Evolutionary conservation across 352 stramenopile genomes (phyloP), one percentile per base, ranked within the genome.

Genomic region (Peronospora destructor): DNA sequence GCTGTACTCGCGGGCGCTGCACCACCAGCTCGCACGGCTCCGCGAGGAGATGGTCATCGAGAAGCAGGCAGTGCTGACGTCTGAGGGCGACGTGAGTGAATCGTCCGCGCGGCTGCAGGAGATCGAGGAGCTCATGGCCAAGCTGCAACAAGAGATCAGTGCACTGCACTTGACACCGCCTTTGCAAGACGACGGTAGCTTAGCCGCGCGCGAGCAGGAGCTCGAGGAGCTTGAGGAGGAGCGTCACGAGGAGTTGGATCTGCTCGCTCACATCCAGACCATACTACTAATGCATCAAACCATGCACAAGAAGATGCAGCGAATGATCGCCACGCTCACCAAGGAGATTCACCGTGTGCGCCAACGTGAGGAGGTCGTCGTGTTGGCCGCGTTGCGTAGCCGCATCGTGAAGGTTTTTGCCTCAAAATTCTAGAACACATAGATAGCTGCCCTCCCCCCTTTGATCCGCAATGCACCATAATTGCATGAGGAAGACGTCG

Each of bases 61-160:
- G 13, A 59, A 69, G 26, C 40, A 56, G 28, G 71, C 73, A 13
- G 56, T 87, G 50, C 47, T 48, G 34, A 66, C 59, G 44, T 77
- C 76, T 44, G 64, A 72, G 36, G 64, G 68, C 32, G 76, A 87
- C 53, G 62, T 84, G 44, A 60, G 62, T 23, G 76, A 87, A 35
- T 74, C 70, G 14, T 59, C 69, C 11, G 41, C 59, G 11, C 73
- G 76, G 0, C 64, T 88, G 17, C 44, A 74, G 32, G 76, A 88
- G 67, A 88, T 88, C 44, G 74, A 85, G 23, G 62, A 63, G 45
- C 75, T 76, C 51, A 64, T 84, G 44, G 50, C 63, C 36, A 72
- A 84, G 42, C 36, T 84, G 41, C 53, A 72, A 42, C 52, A 69
- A 19, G 73, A 83, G 38, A 61, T 85, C 29, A 23, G 60, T 17